Conservation (phyloP, 176 grass and related monocot species). For the Themeda triandra region DNA sequence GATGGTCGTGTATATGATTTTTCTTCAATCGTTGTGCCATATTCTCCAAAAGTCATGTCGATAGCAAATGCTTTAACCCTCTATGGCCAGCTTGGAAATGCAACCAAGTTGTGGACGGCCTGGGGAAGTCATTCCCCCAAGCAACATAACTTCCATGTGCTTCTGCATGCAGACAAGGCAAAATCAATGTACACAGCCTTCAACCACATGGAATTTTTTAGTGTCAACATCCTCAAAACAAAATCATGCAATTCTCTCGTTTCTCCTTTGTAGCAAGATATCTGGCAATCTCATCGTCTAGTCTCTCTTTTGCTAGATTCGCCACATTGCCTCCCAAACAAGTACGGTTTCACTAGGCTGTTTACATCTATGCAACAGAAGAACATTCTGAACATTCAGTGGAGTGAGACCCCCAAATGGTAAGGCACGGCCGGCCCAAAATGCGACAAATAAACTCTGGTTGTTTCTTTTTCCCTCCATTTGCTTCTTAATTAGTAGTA, state of each 20-base stretch:
- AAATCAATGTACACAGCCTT: constrained; percentile 56
- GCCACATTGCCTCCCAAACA: too few relatives aligned
- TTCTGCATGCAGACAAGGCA: constrained; percentile 74
- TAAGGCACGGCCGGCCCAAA: too few relatives aligned
- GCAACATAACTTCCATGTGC: constrained; percentile 59
- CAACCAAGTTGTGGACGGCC: constrained; percentile 58
- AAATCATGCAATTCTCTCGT: constrained; percentile 27
- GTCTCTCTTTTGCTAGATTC: too few relatives aligned
- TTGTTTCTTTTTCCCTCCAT: too few relatives aligned
- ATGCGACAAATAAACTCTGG: too few relatives aligned
- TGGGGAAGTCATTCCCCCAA: constrained; percentile 50
- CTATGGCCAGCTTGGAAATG: constrained; percentile 44
- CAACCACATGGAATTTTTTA: constrained; percentile 53
- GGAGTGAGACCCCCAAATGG: too few relatives aligned
- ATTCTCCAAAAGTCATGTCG: constrained; percentile 41
- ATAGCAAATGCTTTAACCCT: constrained; percentile 45
- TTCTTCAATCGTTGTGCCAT: constrained; percentile 58
- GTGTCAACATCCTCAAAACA: constrained; percentile 49
- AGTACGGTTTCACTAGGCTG: too few relatives aligned
- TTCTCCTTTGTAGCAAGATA: too few relatives aligned
- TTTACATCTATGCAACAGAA: too few relatives aligned
- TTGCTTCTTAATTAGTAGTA: too few relatives aligned
- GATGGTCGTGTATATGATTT: constrained; percentile 21
- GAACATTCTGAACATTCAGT: too few relatives aligned
- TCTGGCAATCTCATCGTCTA: too few relatives aligned